Conservation (phyloP, 1,139 yeast genomes). For the Blastobotrys petasosporus region DNA sequence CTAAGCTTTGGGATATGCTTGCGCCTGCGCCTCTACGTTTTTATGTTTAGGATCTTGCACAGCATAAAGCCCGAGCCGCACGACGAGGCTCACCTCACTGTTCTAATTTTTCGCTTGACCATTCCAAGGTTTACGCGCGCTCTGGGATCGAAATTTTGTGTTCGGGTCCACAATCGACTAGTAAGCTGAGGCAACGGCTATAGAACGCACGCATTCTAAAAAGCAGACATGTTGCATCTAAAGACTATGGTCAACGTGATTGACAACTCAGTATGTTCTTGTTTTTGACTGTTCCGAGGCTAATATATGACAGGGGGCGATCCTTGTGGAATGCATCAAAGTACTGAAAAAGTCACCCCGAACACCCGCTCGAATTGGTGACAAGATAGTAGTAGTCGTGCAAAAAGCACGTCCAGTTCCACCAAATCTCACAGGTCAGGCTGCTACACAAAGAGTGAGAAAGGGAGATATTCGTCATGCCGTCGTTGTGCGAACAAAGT, state of each 20-base stretch:
- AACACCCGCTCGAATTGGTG: conserved; percentile 81
- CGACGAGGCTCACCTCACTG: too few relatives aligned
- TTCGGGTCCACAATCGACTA: too few relatives aligned
- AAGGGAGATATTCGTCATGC: conserved; percentile 97
- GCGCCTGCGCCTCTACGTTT: too few relatives aligned
- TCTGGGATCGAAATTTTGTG: too few relatives aligned
- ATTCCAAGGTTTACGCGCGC: too few relatives aligned
- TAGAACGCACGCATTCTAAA: background rate
- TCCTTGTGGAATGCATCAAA: conserved; percentile 91
- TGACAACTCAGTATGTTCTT: conserved; percentile 61
- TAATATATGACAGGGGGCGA: conserved; percentile 54
- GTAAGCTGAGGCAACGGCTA: too few relatives aligned
- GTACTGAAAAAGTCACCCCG: conserved; percentile 84
- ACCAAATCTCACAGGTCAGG: conserved; percentile 38
- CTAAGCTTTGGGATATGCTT: too few relatives aligned
- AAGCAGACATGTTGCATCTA: conserved; percentile 62
- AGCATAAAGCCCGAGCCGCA: too few relatives aligned
- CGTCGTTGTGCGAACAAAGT: conserved; percentile 87
- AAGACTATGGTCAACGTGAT: conserved; percentile 85
- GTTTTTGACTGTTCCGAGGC: background rate
- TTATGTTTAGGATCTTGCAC: too few relatives aligned
- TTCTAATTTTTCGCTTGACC: too few relatives aligned
- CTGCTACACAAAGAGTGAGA: conserved; percentile 62
- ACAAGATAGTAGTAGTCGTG: conserved; percentile 89
- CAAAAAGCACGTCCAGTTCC: conserved; percentile 84